Evolutionary conservation across 2,329 filamentous ascomycete genomes (phyloP).

Genomic region (Trichoderma sp.): DNA sequence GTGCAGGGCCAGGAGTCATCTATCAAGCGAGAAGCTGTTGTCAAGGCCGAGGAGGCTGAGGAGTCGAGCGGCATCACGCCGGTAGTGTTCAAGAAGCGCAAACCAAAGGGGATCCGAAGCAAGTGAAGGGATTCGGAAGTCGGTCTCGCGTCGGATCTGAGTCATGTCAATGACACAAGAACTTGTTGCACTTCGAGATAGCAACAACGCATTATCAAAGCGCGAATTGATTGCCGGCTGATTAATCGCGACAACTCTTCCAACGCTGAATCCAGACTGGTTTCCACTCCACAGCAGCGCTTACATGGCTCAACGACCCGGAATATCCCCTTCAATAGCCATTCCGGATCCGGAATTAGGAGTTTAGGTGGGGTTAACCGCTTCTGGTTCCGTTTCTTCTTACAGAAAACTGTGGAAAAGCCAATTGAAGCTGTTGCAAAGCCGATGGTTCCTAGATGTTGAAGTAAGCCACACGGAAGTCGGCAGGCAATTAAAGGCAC

Average conservation of each 20-base stretch:
- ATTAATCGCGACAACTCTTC: neutral
- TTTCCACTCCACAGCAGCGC: neutral
- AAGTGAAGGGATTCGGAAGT: slow-evolving; percentile 39
- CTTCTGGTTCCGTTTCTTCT: neutral
- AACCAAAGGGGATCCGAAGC: slow-evolving; percentile 62
- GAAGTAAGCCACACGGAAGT: neutral
- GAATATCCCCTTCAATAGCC: neutral
- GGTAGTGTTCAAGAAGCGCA: slow-evolving; percentile 78
- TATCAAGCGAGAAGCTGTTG: slow-evolving; percentile 14
- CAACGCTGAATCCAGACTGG: neutral
- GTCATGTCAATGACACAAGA: neutral
- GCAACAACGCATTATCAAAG: neutral
- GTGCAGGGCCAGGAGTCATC: slow-evolving; percentile 8
- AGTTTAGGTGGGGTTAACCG: neutral
- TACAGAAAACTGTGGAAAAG: neutral
- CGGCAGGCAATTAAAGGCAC: no score
- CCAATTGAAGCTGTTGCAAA: neutral
- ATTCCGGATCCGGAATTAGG: neutral
- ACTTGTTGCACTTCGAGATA: neutral
- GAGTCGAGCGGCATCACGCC: slow-evolving; percentile 34
- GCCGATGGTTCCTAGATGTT: neutral
- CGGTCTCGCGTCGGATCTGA: neutral
- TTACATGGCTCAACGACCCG: neutral
- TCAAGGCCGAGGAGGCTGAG: slow-evolving; percentile 43
- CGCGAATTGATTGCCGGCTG: neutral